phyloP scores from a whole-genome alignment of 805 yeast genomes.

The Zygosaccharomyces rouxii region DNA sequence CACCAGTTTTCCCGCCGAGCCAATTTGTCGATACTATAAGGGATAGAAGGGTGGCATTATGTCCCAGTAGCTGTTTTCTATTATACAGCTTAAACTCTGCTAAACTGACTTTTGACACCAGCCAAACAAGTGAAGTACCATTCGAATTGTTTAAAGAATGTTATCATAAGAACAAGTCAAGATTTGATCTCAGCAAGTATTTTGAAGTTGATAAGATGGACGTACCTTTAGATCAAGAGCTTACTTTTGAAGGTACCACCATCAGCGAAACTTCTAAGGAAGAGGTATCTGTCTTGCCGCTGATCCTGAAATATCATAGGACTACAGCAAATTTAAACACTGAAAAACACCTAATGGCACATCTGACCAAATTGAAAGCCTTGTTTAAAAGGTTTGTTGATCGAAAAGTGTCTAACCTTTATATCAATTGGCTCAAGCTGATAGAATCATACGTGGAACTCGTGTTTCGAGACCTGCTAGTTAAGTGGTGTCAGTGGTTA shows the following conservation, averaged over 20 bases:
- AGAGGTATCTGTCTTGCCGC: slow-evolving; percentile 14
- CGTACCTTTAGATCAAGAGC: slow-evolving; percentile 9
- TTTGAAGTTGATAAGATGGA: slow-evolving; percentile 1
- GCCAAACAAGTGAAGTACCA: slow-evolving; percentile 1
- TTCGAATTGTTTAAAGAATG: slow-evolving; percentile 15
- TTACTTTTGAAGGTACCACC: slow-evolving; percentile 12
- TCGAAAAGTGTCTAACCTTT: slow-evolving; percentile 8
- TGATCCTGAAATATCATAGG: slow-evolving; percentile 9
- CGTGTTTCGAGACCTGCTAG: slow-evolving; percentile 14
- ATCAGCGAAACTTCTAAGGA: background rate
- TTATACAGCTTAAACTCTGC: slow-evolving; percentile 12
- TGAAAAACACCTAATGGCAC: slow-evolving; percentile 9
- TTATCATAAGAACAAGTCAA: slow-evolving; percentile 7
- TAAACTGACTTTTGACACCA: slow-evolving; percentile 1
- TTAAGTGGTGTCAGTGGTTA: slow-evolving; percentile 21
- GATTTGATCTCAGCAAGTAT: slow-evolving; percentile 7
- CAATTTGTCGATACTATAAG: slow-evolving; percentile 11
- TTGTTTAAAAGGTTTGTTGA: slow-evolving; percentile 11
- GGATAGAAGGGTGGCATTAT: slow-evolving; percentile 9
- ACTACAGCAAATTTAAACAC: slow-evolving; percentile 7
- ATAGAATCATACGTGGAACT: slow-evolving; percentile 18
- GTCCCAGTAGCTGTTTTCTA: slow-evolving; percentile 13
- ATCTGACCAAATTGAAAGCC: slow-evolving; percentile 10
- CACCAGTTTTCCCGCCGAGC: slow-evolving; percentile 13
- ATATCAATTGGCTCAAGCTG: slow-evolving; percentile 15